Percentiles rank a stretch among this genome's conserved stretches.
phyloP scores from a whole-genome alignment of 2,329 filamentous ascomycete genomes.

The Ascochyta lentis region DNA sequence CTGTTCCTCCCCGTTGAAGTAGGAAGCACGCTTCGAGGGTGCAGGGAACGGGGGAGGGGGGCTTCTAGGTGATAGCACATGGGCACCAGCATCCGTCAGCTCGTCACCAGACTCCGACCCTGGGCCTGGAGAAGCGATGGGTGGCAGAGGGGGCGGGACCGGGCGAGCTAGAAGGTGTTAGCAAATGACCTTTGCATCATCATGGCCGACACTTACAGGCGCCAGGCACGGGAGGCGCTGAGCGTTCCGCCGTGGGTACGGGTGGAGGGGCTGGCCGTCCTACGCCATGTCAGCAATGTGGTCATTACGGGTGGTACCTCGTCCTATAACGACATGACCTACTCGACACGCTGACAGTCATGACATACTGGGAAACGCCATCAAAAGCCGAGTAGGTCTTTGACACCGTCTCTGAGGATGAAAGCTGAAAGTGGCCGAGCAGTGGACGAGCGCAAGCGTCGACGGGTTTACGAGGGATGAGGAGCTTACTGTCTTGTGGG shows the following conservation, averaged over 20 bases:
- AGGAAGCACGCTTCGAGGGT: slow-evolving; percentile 50
- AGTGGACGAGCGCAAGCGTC: slow-evolving; percentile 23
- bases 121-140: slow-evolving; percentile 69
- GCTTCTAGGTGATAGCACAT: slow-evolving; percentile 36
- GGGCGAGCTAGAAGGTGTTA: slow-evolving; percentile 64
- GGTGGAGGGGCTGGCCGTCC: slow-evolving; percentile 50
- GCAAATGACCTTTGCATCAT: not conserved
- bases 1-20: slow-evolving; percentile 49
- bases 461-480: slow-evolving; percentile 48
- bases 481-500: slow-evolving; percentile 60
- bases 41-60: slow-evolving; percentile 38
- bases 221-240: slow-evolving; percentile 44
- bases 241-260: slow-evolving; percentile 30
- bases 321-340: slow-evolving; percentile 30
- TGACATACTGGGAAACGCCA: slow-evolving; percentile 44
- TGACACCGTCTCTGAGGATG: slow-evolving; percentile 38
- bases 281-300: slow-evolving; percentile 34
- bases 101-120: slow-evolving; percentile 93
- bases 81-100: slow-evolving; percentile 55
- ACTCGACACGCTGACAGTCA: slow-evolving; percentile 50
- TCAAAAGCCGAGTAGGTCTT: slow-evolving; percentile 45
- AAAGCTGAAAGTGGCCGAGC: slow-evolving; percentile 33
- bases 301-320: not conserved
- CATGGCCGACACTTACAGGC: slow-evolving; percentile 34
- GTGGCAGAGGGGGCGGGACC: slow-evolving; percentile 61